These are phyloP conservation scores for Allomyces arbusculus DNA, from an alignment of 192 early-diverging fungal genomes.

Conservation along the genomic window DNA sequence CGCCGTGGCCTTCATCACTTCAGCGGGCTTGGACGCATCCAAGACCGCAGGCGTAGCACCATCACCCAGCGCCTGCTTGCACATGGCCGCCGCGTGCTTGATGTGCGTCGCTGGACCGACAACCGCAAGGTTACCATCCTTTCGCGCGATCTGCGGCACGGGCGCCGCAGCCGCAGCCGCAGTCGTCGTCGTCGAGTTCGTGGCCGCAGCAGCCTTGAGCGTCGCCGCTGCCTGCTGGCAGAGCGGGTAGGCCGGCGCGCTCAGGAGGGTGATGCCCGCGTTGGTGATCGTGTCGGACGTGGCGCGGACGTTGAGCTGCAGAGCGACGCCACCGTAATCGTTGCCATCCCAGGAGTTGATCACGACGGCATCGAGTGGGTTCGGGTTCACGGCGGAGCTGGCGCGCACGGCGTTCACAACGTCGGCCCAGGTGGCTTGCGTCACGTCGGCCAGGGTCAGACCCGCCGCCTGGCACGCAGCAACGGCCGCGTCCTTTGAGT, in stretches of 20 bases:
- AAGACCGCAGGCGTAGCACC: background rate
- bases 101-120: background rate
- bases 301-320: background rate
- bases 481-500: background rate
- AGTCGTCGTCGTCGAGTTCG: too few species aligned
- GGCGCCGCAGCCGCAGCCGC: background rate
- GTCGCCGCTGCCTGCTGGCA: background rate
- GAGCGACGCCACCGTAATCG: background rate
- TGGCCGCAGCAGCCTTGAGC: background rate
- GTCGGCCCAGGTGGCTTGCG: background rate
- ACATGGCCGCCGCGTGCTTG: background rate
- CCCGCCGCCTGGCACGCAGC: background rate
- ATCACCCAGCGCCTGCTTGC: background rate
- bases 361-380: background rate
- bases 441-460: background rate
- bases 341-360: background rate
- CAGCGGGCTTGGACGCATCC: background rate
- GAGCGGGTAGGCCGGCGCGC: background rate
- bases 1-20: background rate
- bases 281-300: background rate
- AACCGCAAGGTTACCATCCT: background rate
- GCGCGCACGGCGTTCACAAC: background rate
- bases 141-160: background rate
- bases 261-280: background rate
- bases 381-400: background rate